Evolutionary conservation across 2,329 filamentous ascomycete genomes (phyloP), one percentile per base, ranked within the genome.

Genomic region (Davidsoniella eucalypti): DNA sequence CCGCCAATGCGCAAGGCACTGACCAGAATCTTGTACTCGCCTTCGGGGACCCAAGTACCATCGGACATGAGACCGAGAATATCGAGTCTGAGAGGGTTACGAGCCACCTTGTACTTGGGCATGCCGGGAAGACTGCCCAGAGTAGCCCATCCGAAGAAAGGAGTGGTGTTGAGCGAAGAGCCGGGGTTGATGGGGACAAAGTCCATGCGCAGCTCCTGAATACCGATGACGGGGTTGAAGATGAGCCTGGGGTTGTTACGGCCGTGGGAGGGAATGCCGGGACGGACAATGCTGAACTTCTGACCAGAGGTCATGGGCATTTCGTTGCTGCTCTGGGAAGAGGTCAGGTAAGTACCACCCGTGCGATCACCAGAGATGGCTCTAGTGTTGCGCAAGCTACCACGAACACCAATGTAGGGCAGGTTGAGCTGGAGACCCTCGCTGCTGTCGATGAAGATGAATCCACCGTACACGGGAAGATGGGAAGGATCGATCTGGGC

Each of bases 1-100:
- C 73, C 73, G 57, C 70, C 73, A 53, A 76, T 67, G 50, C 65
- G 66, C 55, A 76, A 58, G 2, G 72, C 69, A 52, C 66, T 65
- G 23, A 74, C 61, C 1, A 63, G 62, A 44, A 76, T 61, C 59
- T 67, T 69, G 60, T 77, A 76, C 23, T 57, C 57, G 9, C 73
- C 73, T 0, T 64, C 61, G 0, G 70, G 67, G 1, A 66, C 72
- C 52, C 69, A 72, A 1, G 56, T 63, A 8, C 70, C 71, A 7
- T 69, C 65, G 0, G 62, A 62, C 4, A 76, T 60, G 47, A 62
- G 60, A 8, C 73, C 73, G 45, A 70, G 66, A 64, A 70, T 76
- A 0, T 37, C 26, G 2, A 59, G 43, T 4, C 55, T 51, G 48
- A 58, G 54, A 3, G 54, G 5, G 36, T 58, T 58, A 51, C 62